Evolutionary conservation across 176 grass and related monocot genomes (phyloP).

Genomic region (Typha latifolia): DNA sequence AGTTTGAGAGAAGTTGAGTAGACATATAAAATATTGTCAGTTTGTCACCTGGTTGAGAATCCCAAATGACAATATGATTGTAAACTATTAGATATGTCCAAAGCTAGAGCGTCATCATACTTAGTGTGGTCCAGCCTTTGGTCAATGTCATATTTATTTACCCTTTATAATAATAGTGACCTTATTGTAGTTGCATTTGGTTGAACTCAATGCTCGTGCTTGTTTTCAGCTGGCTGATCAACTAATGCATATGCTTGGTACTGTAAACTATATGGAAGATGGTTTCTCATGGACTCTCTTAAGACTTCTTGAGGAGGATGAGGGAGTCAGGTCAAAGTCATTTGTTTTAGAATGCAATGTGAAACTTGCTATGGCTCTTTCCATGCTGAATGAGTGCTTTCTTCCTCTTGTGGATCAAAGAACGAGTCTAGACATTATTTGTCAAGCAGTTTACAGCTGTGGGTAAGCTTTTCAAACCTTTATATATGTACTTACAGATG

Average conservation of each 20-base stretch:
- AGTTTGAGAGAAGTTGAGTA: no score
- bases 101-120: no score
- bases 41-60: no score
- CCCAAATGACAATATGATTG: no score
- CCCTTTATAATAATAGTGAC: no score
- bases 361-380: slow-evolving; percentile 39
- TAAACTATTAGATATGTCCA: no score
- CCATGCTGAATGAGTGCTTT: slow-evolving; percentile 69
- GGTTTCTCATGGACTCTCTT: slow-evolving; percentile 52
- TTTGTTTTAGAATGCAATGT: slow-evolving; percentile 34
- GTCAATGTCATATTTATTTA: no score
- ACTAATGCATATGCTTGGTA: slow-evolving; percentile 43
- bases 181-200: no score
- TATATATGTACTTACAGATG: neutral
- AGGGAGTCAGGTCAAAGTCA: slow-evolving; percentile 5
- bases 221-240: slow-evolving; percentile 37
- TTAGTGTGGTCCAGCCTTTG: no score
- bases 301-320: slow-evolving; percentile 34
- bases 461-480: slow-evolving; percentile 21
- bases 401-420: slow-evolving; percentile 52
- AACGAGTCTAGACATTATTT: slow-evolving; percentile 49
- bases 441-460: slow-evolving; percentile 58
- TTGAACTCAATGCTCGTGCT: no score
- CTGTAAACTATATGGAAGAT: slow-evolving; percentile 31
- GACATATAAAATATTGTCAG: no score